Evolutionary conservation across 176 grass and related monocot genomes (phyloP).

Genomic region (Aegilops tauschii): DNA sequence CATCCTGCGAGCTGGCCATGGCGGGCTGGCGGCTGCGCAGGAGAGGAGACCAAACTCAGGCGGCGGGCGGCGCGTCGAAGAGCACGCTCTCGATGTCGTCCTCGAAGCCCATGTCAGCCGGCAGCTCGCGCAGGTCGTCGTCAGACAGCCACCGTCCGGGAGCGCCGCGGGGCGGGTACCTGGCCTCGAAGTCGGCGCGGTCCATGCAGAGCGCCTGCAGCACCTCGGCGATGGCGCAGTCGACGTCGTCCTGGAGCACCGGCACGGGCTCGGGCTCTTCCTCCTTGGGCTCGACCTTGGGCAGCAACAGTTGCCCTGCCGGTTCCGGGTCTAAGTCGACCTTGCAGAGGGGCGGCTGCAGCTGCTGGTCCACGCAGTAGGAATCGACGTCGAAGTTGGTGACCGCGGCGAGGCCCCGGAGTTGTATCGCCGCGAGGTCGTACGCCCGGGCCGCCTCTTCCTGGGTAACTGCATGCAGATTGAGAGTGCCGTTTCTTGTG

Average conservation of each 20-base stretch:
- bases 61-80: conserved; percentile 16
- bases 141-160: background rate
- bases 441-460: conserved; percentile 68
- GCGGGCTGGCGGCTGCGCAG: conserved; percentile 11
- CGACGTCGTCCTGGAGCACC: conserved; percentile 22
- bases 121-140: conserved; percentile 32
- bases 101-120: conserved; percentile 26
- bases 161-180: conserved; percentile 33
- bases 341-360: background rate
- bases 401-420: conserved; percentile 49
- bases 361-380: conserved; percentile 23
- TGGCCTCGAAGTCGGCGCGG: conserved; percentile 41
- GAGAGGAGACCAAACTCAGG: background rate
- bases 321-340: background rate
- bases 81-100: conserved; percentile 49
- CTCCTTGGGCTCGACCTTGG: background rate
- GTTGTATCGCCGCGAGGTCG: conserved; percentile 49
- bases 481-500: too few species aligned
- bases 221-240: conserved; percentile 35
- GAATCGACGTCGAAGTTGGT: conserved; percentile 62
- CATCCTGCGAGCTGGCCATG: conserved; percentile 29
- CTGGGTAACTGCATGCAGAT: conserved; percentile 39
- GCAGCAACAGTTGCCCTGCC: background rate
- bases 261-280: background rate
- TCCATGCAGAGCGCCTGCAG: conserved; percentile 38